Conservation (phyloP, 1,284 basidiomycete genomes). For the Phenoliferia sp. region DNA sequence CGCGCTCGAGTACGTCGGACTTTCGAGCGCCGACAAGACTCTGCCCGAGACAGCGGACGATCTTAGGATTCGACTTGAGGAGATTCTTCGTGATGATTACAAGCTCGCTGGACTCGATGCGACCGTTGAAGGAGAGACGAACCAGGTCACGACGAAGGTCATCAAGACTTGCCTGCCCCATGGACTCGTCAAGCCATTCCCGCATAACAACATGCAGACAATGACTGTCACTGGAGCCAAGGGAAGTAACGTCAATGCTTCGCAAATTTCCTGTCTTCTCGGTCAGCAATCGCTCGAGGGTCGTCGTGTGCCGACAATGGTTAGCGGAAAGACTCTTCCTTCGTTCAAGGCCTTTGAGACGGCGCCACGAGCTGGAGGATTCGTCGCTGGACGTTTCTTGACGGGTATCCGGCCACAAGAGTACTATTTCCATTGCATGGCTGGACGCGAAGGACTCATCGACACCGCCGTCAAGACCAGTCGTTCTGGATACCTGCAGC, state of each 20-base stretch:
- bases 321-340: constrained; percentile 95
- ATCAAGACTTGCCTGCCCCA: constrained; percentile 73
- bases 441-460: constrained; percentile 96
- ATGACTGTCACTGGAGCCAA: constrained; percentile 99
- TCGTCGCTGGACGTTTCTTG: constrained; percentile 98
- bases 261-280: constrained; percentile 93
- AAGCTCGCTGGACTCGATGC: constrained; percentile 96
- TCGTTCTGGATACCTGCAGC: constrained; percentile 95
- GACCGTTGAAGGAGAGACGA: constrained; percentile 68
- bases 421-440: constrained; percentile 99
- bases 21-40: constrained; percentile 73
- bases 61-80: constrained; percentile 63
- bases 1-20: constrained; percentile 62
- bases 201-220: constrained; percentile 98
- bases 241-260: constrained; percentile 94
- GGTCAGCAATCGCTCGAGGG: constrained; percentile 98
- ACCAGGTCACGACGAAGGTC: constrained; percentile 76
- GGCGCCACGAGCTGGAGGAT: constrained; percentile 95
- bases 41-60: constrained; percentile 48
- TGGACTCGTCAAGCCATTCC: constrained; percentile 85
- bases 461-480: constrained; percentile 99
- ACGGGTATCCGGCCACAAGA: constrained; percentile 98
- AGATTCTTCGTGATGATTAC: constrained; percentile 91
- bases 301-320: constrained; percentile 97
- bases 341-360: constrained; percentile 98